These are phyloP conservation scores for Henckelia pumila DNA, from an alignment of 257 asterid species.

Conservation along the genomic window DNA sequence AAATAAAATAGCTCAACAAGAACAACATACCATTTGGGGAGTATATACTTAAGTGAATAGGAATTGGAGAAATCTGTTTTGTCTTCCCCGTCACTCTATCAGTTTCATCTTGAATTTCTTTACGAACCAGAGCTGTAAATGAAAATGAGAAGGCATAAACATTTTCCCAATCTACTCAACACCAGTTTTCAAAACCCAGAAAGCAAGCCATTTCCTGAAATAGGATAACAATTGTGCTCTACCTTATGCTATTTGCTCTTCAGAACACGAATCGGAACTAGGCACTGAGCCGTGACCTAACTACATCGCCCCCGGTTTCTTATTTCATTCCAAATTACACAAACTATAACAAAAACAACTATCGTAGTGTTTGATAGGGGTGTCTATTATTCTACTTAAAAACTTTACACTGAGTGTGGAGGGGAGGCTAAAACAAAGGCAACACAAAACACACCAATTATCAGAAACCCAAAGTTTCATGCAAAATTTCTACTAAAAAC, in stretches of 20 bases:
- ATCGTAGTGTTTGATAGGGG: too few relatives aligned
- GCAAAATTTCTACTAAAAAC: conserved; percentile 5
- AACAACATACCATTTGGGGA: conserved; percentile 69
- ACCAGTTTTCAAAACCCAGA: background rate
- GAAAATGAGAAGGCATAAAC: conserved; percentile 21
- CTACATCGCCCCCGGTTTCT: too few relatives aligned
- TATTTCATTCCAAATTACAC: too few relatives aligned
- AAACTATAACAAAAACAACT: too few relatives aligned
- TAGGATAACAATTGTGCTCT: too few relatives aligned
- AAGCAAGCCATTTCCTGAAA: too few relatives aligned
- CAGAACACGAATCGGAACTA: too few relatives aligned
- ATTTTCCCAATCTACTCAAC: background rate
- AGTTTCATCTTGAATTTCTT: conserved; percentile 89
- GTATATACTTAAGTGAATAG: conserved; percentile 87
- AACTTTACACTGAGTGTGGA: too few relatives aligned
- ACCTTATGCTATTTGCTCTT: too few relatives aligned
- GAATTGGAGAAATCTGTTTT: conserved; percentile 83
- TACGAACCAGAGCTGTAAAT: conserved; percentile 68
- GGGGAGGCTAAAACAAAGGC: background rate
- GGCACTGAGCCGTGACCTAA: too few relatives aligned
- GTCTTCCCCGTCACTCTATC: conserved; percentile 85
- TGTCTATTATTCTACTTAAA: too few relatives aligned
- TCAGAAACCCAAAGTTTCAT: conserved; percentile 5
- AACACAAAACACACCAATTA: background rate
- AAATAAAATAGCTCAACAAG: conserved; percentile 6